These are phyloP conservation scores for Fusarium sp. DNA, from an alignment of 2,329 filamentous ascomycete genomes.

Conservation along the genomic window DNA sequence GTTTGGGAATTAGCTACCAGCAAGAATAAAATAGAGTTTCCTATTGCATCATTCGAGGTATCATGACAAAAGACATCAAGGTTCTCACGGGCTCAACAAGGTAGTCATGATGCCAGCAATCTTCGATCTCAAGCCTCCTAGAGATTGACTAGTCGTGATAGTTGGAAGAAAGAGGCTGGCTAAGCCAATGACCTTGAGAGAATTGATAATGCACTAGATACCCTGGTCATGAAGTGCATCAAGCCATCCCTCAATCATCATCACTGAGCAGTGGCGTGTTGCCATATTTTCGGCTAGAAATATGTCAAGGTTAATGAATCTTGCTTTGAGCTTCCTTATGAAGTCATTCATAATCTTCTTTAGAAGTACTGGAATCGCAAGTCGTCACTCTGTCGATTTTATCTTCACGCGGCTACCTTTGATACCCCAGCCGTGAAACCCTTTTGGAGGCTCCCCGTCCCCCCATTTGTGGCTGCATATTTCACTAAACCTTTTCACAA, in stretches of 20 bases:
- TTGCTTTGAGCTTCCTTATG: neutral
- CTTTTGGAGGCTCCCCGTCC: constrained; percentile 17
- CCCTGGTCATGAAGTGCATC: neutral
- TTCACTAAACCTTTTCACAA: neutral
- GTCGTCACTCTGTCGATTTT: neutral
- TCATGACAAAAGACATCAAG: constrained; percentile 8
- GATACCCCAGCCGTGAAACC: neutral
- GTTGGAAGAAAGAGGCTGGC: fast-evolving
- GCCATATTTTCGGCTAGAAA: neutral
- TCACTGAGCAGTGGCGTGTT: neutral
- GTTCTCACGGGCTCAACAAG: constrained; percentile 9
- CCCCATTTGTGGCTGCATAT: neutral
- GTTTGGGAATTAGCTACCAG: too few species aligned
- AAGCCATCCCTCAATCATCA: neutral
- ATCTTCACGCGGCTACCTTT: too few species aligned
- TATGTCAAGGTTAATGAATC: neutral
- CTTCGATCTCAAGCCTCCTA: neutral
- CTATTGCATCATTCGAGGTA: neutral
- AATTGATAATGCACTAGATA: neutral
- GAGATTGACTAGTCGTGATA: neutral
- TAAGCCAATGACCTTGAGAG: neutral
- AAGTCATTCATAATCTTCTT: fast-evolving
- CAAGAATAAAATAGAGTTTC: neutral
- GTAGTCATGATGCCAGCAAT: neutral
- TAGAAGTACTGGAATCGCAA: too few species aligned